Percentiles rank a stretch among this genome's conserved stretches.
phyloP scores from a whole-genome alignment of 805 yeast species.

The Suhomyces tanzawaensis region DNA sequence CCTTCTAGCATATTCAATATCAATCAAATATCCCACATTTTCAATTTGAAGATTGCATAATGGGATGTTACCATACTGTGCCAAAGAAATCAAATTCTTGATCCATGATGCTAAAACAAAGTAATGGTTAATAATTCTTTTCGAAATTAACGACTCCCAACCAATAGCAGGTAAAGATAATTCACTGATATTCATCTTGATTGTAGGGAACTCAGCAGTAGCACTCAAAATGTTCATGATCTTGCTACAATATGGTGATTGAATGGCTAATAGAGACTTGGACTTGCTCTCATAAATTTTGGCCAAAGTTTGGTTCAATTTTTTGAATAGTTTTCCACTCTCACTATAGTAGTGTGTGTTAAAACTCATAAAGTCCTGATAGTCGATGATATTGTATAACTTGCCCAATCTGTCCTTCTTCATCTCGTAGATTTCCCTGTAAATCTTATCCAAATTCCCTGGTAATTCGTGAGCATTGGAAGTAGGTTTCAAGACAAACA shows the following conservation, averaged over 20 bases:
- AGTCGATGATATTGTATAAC: slow-evolving; percentile 48
- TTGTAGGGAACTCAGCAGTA: slow-evolving; percentile 56
- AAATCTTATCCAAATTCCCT: slow-evolving; percentile 50
- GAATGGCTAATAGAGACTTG: slow-evolving; percentile 64
- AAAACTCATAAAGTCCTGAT: slow-evolving; percentile 52
- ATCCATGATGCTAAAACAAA: slow-evolving; percentile 75
- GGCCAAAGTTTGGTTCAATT: slow-evolving; percentile 51
- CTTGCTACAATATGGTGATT: slow-evolving; percentile 59
- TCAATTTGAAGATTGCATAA: slow-evolving; percentile 81
- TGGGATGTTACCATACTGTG: slow-evolving; percentile 79
- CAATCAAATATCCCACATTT: slow-evolving; percentile 75
- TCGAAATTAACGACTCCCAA: slow-evolving; percentile 72
- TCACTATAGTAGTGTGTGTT: slow-evolving; percentile 56
- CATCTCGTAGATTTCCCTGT: slow-evolving; percentile 48
- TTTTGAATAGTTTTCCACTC: slow-evolving; percentile 52
- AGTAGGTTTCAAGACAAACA: slow-evolving; percentile 69
- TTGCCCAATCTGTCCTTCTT: slow-evolving; percentile 46
- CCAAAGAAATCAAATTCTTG: slow-evolving; percentile 57
- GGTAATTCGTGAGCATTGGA: slow-evolving; percentile 64
- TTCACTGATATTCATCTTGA: slow-evolving; percentile 59
- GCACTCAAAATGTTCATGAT: slow-evolving; percentile 47
- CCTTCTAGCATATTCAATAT: slow-evolving; percentile 80
- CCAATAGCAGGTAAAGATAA: slow-evolving; percentile 68
- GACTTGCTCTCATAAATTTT: slow-evolving; percentile 61
- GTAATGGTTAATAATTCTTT: slow-evolving; percentile 65